Conservation (phyloP, 257 asterid genomes). For the Anisodus acutangulus region DNA sequence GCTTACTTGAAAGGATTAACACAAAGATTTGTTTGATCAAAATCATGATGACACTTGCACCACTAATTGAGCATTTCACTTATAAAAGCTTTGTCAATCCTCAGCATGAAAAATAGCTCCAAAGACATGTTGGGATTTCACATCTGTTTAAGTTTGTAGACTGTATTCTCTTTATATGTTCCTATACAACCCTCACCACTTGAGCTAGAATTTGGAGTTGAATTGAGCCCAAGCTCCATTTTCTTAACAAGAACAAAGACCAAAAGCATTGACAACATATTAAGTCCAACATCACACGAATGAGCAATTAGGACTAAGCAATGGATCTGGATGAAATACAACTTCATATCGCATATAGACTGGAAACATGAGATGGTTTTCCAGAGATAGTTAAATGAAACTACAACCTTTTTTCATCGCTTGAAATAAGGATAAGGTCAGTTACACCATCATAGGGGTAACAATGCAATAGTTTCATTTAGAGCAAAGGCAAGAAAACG, state of each 20-base stretch:
- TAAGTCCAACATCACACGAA: background rate
- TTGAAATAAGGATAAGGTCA: conserved; percentile 19
- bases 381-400: background rate
- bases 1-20: background rate
- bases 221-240: no score
- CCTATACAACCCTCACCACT: no score
- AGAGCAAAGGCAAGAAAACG: background rate
- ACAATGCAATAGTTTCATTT: background rate
- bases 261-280: no score
- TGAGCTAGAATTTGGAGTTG: no score
- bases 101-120: background rate
- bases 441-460: background rate
- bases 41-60: background rate
- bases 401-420: background rate
- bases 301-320: background rate
- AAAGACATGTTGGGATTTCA: no score
- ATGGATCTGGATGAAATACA: background rate
- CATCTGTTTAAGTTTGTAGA: no score
- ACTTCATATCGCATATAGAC: background rate
- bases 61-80: background rate
- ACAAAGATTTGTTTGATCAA: background rate
- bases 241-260: no score
- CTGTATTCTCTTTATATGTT: no score
- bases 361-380: background rate
- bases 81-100: background rate